phyloP scores from a whole-genome alignment of 164 flowering plant species.

The Stephania yunnanensis region DNA sequence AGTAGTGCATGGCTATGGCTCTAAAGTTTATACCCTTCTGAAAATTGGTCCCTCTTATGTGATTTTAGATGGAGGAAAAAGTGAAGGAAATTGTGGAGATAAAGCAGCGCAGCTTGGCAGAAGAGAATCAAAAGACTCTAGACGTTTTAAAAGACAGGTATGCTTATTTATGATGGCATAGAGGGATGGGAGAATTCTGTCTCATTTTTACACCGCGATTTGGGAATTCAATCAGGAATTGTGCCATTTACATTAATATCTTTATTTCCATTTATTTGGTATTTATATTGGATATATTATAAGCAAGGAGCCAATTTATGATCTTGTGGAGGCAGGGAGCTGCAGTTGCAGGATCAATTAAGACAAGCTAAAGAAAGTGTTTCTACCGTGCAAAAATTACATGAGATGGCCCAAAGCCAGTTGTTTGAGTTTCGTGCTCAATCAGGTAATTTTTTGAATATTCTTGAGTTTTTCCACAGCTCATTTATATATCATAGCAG shows the following conservation, averaged over 20 bases:
- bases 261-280: background rate
- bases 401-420: conserved; percentile 96
- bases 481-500: background rate
- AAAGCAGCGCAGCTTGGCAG: conserved; percentile 94
- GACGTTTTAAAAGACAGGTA: conserved; percentile 94
- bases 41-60: conserved; percentile 5
- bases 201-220: background rate
- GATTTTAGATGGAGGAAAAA: conserved; percentile 89
- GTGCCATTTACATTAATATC: background rate
- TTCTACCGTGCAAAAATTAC: conserved; percentile 82
- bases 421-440: conserved; percentile 92
- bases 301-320: conserved; percentile 5
- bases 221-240: background rate
- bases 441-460: conserved; percentile 51
- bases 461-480: background rate
- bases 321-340: conserved; percentile 51
- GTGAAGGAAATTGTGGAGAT: conserved; percentile 96
- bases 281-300: background rate
- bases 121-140: conserved; percentile 92
- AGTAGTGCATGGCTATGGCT: background rate
- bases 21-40: background rate
- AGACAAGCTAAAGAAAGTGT: conserved; percentile 93
- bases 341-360: conserved; percentile 79
- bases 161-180: conserved; percentile 3
- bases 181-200: background rate